phyloP scores from a whole-genome alignment of 306 rosid genomes.

The Fragaria nilgerrensis region DNA sequence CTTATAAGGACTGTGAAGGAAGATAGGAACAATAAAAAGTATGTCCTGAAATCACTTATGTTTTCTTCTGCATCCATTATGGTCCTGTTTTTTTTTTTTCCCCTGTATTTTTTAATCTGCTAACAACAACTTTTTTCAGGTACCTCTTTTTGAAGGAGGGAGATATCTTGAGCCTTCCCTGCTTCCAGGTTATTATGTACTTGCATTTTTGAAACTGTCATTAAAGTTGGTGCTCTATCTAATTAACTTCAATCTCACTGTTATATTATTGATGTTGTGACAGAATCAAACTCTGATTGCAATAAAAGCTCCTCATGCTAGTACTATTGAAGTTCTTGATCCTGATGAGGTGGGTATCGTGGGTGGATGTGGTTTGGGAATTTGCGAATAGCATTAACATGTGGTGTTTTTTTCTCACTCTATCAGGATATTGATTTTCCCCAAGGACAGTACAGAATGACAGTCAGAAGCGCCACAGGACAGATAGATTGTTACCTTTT shows the following conservation, averaged over 20 bases:
- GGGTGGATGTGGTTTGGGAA: constrained; percentile 31
- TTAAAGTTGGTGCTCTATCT: neutral
- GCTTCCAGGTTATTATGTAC: constrained; percentile 58
- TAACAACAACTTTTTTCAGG: constrained; percentile 39
- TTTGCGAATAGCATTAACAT: constrained; percentile 9
- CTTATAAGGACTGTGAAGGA: constrained; percentile 52
- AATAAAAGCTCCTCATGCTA: constrained; percentile 72
- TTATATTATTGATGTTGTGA: constrained; percentile 21
- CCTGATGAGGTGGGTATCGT: constrained; percentile 70
- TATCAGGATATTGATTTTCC: constrained; percentile 57
- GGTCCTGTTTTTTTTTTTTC: neutral
- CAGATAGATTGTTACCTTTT: constrained; percentile 69
- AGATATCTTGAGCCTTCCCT: constrained; percentile 61
- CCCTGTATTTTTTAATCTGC: constrained; percentile 26
- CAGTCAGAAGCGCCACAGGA: constrained; percentile 67
- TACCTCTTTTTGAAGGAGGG: constrained; percentile 55
- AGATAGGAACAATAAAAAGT: constrained; percentile 49
- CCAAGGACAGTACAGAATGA: constrained; percentile 66
- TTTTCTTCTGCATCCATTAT: neutral
- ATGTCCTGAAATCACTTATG: constrained; percentile 25
- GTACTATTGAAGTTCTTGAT: constrained; percentile 77
- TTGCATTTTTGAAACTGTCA: constrained; percentile 4
- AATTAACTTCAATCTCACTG: constrained; percentile 28
- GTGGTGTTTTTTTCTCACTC: constrained; percentile 33
- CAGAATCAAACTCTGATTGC: constrained; percentile 75